Percentiles rank a stretch among this genome's conserved stretches.
Evolutionary conservation across 768 basidiomycete genomes (phyloP).

Genomic region (Termitomyces sp.): DNA sequence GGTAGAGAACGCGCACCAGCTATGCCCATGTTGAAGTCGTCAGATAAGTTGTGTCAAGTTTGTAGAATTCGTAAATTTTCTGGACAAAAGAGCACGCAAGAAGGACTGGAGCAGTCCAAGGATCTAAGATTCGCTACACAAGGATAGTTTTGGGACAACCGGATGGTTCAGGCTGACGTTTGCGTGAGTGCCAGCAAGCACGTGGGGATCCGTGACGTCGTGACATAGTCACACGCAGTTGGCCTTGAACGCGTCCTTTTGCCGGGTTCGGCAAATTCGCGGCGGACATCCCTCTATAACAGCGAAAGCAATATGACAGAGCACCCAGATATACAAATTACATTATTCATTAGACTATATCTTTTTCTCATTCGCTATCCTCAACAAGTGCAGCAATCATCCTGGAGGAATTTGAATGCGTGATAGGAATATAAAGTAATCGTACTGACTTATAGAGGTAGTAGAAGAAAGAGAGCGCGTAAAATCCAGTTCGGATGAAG

Average conservation of each 20-base stretch:
- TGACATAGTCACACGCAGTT: neutral
- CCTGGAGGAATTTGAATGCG: constrained; percentile 26
- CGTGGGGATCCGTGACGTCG: constrained; percentile 11
- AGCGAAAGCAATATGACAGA: neutral
- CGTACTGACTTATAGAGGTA: constrained; percentile 76
- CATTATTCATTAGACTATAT: constrained; percentile 2
- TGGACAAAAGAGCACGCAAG: neutral
- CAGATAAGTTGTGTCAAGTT: constrained; percentile 9
- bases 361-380: constrained; percentile 50
- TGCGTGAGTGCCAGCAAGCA: constrained; percentile 6
- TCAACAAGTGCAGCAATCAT: constrained; percentile 86
- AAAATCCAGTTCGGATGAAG: constrained; percentile 91
- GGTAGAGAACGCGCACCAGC: constrained; percentile 28
- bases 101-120: neutral
- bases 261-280: too few species aligned
- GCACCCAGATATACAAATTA: constrained; percentile 7
- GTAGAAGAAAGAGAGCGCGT: constrained; percentile 87
- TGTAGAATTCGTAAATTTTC: constrained; percentile 3
- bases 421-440: neutral
- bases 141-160: neutral
- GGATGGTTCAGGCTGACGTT: constrained; percentile 12
- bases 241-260: neutral
- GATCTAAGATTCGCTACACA: constrained; percentile 2
- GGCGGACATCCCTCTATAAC: neutral
- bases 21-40: constrained; percentile 31